Evolutionary conservation across 257 asterid genomes (phyloP).

Genomic region (Capsicum rhomboideum): DNA sequence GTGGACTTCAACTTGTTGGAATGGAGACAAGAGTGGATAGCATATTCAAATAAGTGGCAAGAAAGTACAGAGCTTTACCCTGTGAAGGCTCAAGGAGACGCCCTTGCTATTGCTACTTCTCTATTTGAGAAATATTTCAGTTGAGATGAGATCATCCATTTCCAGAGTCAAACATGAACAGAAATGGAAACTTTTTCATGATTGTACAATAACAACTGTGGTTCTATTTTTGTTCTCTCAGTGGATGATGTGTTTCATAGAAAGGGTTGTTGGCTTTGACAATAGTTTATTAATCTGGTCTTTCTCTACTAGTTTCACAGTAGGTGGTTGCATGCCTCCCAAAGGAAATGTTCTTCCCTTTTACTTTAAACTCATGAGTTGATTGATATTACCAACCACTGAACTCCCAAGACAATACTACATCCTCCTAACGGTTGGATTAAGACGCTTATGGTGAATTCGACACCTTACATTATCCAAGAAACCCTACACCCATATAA

Average conservation of each 20-base stretch:
- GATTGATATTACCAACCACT: neutral
- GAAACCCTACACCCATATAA: neutral
- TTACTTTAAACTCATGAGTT: neutral
- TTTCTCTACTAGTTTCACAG: neutral
- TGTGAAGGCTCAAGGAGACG: conserved; percentile 59
- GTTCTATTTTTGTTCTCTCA: neutral
- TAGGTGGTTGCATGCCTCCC: neutral
- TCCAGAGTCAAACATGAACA: neutral
- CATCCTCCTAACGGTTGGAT: neutral
- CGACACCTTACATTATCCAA: neutral
- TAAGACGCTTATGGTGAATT: neutral
- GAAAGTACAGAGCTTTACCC: conserved; percentile 52
- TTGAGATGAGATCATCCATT: conserved; percentile 12
- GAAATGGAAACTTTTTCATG: neutral
- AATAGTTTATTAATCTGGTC: neutral
- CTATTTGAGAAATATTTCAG: conserved; percentile 51
- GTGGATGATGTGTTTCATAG: neutral
- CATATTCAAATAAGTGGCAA: conserved; percentile 82
- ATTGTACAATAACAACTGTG: neutral
- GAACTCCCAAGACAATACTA: neutral
- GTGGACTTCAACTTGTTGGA: conserved; percentile 51
- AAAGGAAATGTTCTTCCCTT: neutral
- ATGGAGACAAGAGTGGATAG: conserved; percentile 91
- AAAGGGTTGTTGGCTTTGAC: neutral
- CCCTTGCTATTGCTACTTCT: conserved; percentile 49